Evolutionary conservation across 2,329 filamentous ascomycete genomes (phyloP), one percentile per base, ranked within the genome.

Genomic region (Penicillium verrucosum): DNA sequence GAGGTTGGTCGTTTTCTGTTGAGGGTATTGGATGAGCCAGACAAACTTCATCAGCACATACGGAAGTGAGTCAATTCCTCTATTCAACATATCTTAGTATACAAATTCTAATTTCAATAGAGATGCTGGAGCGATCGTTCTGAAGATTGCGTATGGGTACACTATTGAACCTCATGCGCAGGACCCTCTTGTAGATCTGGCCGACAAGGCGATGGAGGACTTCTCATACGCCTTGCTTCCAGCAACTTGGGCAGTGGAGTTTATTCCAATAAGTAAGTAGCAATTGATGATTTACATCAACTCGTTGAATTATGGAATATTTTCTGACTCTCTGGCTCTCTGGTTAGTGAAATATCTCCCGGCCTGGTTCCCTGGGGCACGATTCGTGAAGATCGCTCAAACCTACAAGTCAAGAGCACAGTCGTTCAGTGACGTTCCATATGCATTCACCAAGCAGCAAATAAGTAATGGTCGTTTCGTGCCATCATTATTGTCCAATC

Each of bases 161-260:
- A 65, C 63, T 3, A 62, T 68, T 41, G 65, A 70, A 14, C 63
- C 64, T 0, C 63, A 66, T 34, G 51, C 52, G 6, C 44, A 40
- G 4, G 68, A 70, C 16, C 64, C 67, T 7, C 68, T 81, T 0
- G 72, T 81, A 1, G 68, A 75, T 14, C 41, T 80, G 27, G 74
- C 73, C 2, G 72, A 75, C 12, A 62, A 70, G 34, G 70, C 74
- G 6, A 73, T 81, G 68, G 64, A 65, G 2, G 60, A 77, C 6
- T 79, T 82, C 53, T 69, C 73, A 0, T 63, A 72, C n/a, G 74
- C 77, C 1, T 68, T 65, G 1, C 68, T 75, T 0, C 76, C 79
- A 1, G 77, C 77, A 10, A 70, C 62, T 5, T 82, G 74, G 74
- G 54, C 73, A 5, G 79, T 82, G 1, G 79, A 82, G 51, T 65